Evolutionary conservation across 345 rosid genomes (phyloP), one percentile per base, ranked within the genome.

Genomic region (Salix dunnii): DNA sequence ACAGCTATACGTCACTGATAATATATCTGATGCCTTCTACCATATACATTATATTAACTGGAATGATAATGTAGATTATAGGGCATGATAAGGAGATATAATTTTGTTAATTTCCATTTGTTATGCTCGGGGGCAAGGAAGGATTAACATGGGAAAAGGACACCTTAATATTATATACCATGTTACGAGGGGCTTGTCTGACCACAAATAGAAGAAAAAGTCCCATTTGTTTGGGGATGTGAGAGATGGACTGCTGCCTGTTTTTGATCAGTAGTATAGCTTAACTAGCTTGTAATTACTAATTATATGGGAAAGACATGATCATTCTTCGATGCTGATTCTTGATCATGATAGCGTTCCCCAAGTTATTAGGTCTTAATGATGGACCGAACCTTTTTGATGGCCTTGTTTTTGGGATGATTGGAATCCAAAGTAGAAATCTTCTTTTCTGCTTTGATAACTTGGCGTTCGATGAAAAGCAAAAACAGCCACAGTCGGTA

Each of bases 391-490:
- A 9, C 48, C 35, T 33, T 33, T 35, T 36, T 74, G 33, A 53
- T 33, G 38, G 27, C 18, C 23, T 18, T 28, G 55, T 25, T 68
- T 2, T 53, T 25, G 55, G 72, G 80, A 76, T 61, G 70, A 79
- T 28, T 18, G 53, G 74, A 74, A 74, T 81, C 76, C 75, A 84
- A 83, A 81, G 82, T 67, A 74, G 76, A 82, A 74, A 76, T 83
- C 75, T 62, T 60, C 62, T 71, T 64, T 71, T 60, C 69, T 38
- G 13, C 4, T n/a, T 67, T 13, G 61, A 62, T 77, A 51, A 58
- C 61, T 58, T 40, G 79, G 66, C 46, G 53, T 78, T 77, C 6
- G 76, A 82, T 78, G 80, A 84, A 76, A 75, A 65, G 63, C 73
- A 30, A 74, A 21, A 55, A 3, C 36, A 21, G 79, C 68, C 35